Evolutionary conservation across 306 rosid species (phyloP), one percentile per base, ranked within the genome.

Genomic region (Dryas drummondii): DNA sequence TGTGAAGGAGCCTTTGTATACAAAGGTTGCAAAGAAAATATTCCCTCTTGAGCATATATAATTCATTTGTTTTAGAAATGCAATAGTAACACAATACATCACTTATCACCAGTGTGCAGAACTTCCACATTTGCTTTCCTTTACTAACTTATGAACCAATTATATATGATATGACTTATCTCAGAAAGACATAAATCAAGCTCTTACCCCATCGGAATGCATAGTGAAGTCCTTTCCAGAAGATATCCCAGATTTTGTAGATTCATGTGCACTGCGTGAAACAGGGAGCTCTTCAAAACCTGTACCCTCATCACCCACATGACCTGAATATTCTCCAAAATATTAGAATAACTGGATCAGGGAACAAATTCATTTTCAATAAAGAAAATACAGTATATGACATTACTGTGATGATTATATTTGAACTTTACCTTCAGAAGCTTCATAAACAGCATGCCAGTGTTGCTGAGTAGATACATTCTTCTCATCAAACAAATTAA

Each of bases 141-240:
- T 32, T 3, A 37, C 3, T 9, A 37, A 8, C 48, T 59, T 66
- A 71, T 58, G 47, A 71, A 73, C 41, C 50, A 65, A 14, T 63
- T 22, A 45, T 8, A 27, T 4, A 15, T 70, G 47, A 66, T n/a
- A 79, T 61, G 49, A 52, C 41, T 10, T 42, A 64, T 44, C 12
- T 71, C 17, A 46, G 58, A 57, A 59, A 53, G 44, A 61, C 27
- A 47, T 48, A 68, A 70, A 60, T 51, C 63, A 66, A 40, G 26
- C 56, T 9, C 55, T 72, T 9, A 91, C 93, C 91, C 83, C 87
- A 50, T 74, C 70, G 68, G 91, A 77, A 63, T 82, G 78, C 60
- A 55, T 12, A 4, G 27, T 49, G 42, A 22, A 6, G 22, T 78
- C 75, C 68, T 73, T 77, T 50, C 17, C 79, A 27, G 86, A 54